Evolutionary conservation across 1,284 basidiomycete genomes (phyloP), one percentile per base, ranked within the genome.

Genomic region (Marasmius fiardii): DNA sequence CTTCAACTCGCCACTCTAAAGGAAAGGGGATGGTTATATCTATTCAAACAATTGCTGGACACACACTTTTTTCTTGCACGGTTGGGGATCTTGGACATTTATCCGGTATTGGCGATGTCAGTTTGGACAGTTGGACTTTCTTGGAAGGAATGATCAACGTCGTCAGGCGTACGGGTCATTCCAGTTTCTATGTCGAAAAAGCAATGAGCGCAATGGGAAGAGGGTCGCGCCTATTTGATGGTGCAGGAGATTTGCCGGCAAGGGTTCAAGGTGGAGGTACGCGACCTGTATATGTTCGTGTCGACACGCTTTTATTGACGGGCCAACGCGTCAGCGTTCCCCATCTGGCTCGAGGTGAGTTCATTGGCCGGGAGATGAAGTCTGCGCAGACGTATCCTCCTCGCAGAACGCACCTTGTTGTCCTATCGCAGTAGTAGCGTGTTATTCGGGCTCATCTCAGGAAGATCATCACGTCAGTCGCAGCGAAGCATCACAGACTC

Each of bases 161-260:
- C 21, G 89, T 90, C 51, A 81, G 79, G 61, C 76, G 86, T 56
- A 92, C 89, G n/a, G 89, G 90, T 1, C 90, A 92, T 68, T 88
- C 86, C 6, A 90, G 85, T 60, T 92, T 79, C 66, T 92, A 92
- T 67, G 85, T 92, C 14, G 89, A 92, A 65, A 90, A 90, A 64
- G 86, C 86, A 2, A 88, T 90, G 81, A 81, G 80, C 52, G 89
- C 88, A 3, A 83, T 88, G 81, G 86, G 85, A n/a, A 89, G 88
- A 70, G 82, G 82, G 2, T 77, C 85, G 31, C 82, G 82, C 60
- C 83, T 90, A 63, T 74, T 88, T 69, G 87, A 85, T 4, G 74
- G 87, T 34, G 79, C 84, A 55, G 77, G 76, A 20, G 86, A 90
- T 58, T 76, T 79, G 28, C 47, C 47, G 61, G 43, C 54, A 20